Evolutionary conservation across 306 rosid genomes (phyloP), one percentile per base, ranked within the genome.

Genomic region (Arachis stenosperma): DNA sequence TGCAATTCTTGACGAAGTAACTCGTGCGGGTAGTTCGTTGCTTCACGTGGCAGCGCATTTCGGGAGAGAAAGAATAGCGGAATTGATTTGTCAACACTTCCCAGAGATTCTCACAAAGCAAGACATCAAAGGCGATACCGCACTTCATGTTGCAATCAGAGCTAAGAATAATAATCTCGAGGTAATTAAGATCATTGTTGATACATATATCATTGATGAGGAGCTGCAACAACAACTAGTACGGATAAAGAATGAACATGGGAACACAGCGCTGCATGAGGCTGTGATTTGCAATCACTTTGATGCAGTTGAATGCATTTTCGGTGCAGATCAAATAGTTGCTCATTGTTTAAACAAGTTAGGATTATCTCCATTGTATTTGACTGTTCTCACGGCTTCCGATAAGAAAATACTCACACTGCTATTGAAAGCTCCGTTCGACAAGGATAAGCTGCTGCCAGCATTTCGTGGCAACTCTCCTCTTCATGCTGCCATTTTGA

Each of bases 211-310:
- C 6, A 6, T 6, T 2, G 43, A 40, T 40, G 43, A 40, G 43
- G 43, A 40, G 43, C 43, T 40, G 43, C 43, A 17, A 17, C 22
- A 17, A 17, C 22, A 17, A 1, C 22, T 17, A 17, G 22, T 2
- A 40, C 5, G 43, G 43, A 40, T 40, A 4, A 17, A 8, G 5
- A 81, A 80, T 62, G 41, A 30, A 4, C 33, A 43, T 8, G 71
- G 74, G 3, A 61, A 67, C 7, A 84, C 85, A 6, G 67, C 77
- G 14, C 33, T 74, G 61, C 88, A 84, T 8, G 78, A 52, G 55
- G 79, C 85, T 2, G 57, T 84, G 41, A 7, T 9, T 12, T 43
- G 61, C 65, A 51, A 6, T 1, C 2, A 67, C 57, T 6, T 15
- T 47, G 51, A 29, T 14, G 29, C 47, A 15, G 41, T 65, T 55